These are phyloP conservation scores for Calophaca sinica DNA, from an alignment of 306 rosid genomes.

Conservation along the genomic window DNA sequence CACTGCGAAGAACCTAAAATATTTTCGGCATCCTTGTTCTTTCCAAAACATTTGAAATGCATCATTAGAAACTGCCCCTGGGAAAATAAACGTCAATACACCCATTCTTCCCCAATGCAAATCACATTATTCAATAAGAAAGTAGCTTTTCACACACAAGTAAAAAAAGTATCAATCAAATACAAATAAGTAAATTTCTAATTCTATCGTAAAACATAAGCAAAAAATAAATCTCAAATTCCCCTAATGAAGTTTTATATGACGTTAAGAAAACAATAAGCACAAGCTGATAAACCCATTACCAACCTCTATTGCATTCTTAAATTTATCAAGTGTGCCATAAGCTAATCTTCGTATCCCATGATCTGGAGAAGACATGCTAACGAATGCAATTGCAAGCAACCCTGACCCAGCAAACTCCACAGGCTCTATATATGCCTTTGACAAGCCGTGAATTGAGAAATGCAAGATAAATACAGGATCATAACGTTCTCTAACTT, in stretches of 20 bases:
- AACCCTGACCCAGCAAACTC: conserved; percentile 88
- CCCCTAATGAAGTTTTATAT: conserved; percentile 38
- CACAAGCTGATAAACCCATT: conserved; percentile 22
- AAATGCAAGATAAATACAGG: conserved; percentile 86
- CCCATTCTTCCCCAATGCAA: conserved; percentile 18
- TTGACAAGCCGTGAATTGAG: conserved; percentile 69
- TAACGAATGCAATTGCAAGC: conserved; percentile 83
- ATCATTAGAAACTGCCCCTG: background rate
- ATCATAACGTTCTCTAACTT: conserved; percentile 65
- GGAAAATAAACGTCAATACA: conserved; percentile 7
- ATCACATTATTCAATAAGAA: conserved; percentile 15
- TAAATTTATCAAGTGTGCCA: conserved; percentile 63
- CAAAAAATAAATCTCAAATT: conserved; percentile 27
- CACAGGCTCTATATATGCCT: conserved; percentile 74
- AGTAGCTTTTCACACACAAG: conserved; percentile 3
- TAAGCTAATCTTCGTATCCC: conserved; percentile 81
- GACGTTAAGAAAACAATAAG: conserved; percentile 34
- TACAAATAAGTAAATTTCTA: background rate
- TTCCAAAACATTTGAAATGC: conserved; percentile 16
- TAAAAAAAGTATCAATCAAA: background rate
- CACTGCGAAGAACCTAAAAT: conserved; percentile 16
- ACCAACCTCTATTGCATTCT: conserved; percentile 74
- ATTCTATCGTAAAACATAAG: background rate
- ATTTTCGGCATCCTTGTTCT: conserved; percentile 27
- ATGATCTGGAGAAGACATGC: conserved; percentile 78